Evolutionary conservation across 2,329 filamentous ascomycete species (phyloP).

Genomic region (Colletotrichum siamense): DNA sequence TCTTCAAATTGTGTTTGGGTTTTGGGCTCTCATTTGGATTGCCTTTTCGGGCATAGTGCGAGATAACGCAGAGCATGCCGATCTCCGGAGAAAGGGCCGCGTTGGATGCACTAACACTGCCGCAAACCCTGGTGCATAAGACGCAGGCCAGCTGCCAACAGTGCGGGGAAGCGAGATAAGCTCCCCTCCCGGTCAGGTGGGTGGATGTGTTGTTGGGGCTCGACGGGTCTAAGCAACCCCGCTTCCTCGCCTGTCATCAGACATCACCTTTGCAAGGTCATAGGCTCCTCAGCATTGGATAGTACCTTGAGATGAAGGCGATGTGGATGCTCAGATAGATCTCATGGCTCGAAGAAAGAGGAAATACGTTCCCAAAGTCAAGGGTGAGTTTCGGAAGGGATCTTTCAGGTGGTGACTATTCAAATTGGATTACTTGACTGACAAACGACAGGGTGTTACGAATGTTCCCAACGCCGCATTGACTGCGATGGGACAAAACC

Average conservation of each 20-base stretch:
- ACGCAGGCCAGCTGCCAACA: neutral
- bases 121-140: neutral
- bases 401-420: neutral
- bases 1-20: neutral
- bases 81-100: neutral
- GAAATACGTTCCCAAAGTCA: constrained; percentile 26
- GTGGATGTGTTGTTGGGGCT: neutral
- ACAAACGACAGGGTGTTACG: constrained; percentile 33
- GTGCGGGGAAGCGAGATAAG: neutral
- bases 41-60: neutral
- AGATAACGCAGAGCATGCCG: neutral
- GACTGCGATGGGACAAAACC: constrained; percentile 37
- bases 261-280: neutral
- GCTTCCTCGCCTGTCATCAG: neutral
- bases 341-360: constrained; percentile 20
- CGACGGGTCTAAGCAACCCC: neutral
- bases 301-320: neutral
- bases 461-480: constrained; percentile 40
- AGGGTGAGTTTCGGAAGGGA: constrained; percentile 15
- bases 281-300: neutral
- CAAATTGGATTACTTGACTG: neutral
- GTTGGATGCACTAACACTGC: neutral
- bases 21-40: neutral
- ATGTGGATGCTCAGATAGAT: neutral
- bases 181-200: neutral